Evolutionary conservation across 1,284 basidiomycete genomes (phyloP).

Genomic region (Agaricales sp.): DNA sequence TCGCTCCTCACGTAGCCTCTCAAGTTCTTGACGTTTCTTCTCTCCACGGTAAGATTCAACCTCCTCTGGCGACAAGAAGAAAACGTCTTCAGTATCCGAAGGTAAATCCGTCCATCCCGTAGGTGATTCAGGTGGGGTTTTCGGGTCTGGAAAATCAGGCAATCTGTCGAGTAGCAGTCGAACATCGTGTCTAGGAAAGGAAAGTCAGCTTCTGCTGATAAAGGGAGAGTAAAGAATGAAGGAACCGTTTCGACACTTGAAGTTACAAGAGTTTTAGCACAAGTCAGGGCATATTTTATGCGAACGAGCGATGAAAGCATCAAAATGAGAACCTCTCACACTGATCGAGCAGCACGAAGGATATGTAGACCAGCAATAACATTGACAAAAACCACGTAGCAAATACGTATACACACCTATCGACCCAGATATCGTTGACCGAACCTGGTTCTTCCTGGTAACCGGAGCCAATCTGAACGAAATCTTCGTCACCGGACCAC

Average conservation of each 20-base stretch:
- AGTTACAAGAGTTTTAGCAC: neutral
- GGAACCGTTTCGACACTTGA: neutral
- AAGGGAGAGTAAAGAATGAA: constrained; percentile 10
- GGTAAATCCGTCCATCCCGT: constrained; percentile 74
- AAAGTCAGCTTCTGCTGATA: constrained; percentile 8
- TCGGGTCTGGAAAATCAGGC: constrained; percentile 13
- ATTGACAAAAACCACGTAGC: too few relatives aligned
- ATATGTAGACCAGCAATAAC: too few relatives aligned
- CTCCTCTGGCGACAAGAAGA: constrained; percentile 63
- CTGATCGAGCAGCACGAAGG: too few relatives aligned
- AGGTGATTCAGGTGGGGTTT: constrained; percentile 29
- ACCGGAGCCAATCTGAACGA: constrained; percentile 8
- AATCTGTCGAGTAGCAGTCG: constrained; percentile 57
- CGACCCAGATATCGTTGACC: constrained; percentile 34
- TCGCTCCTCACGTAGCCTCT: constrained; percentile 50
- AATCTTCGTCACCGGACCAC: constrained; percentile 2
- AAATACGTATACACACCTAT: constrained; percentile 44
- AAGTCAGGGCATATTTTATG: neutral
- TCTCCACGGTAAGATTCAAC: constrained; percentile 52
- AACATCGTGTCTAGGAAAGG: constrained; percentile 58
- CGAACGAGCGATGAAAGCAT: neutral
- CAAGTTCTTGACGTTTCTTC: constrained; percentile 55
- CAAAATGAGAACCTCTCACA: too few relatives aligned
- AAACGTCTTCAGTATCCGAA: constrained; percentile 75
- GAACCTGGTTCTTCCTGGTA: constrained; percentile 5